Conservation (phyloP, 345 rosid genomes). For the Melaleuca alternifolia region DNA sequence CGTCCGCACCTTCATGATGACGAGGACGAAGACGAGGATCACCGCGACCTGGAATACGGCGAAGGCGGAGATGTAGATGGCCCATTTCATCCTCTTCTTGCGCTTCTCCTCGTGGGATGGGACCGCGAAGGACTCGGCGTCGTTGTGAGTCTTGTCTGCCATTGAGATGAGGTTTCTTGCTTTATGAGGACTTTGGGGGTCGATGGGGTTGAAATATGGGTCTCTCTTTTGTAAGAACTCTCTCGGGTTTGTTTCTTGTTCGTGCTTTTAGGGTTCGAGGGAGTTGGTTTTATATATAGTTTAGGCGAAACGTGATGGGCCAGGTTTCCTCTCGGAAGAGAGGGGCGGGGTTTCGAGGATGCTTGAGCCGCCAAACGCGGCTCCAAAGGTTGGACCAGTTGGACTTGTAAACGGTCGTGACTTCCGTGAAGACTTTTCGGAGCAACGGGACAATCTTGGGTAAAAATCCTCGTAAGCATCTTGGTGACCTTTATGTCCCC, state of each 20-base stretch:
- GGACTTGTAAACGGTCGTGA: background rate
- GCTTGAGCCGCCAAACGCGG: background rate
- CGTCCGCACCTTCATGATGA: conserved; percentile 3
- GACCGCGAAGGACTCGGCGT: background rate
- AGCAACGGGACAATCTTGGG: background rate
- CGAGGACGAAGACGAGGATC: conserved; percentile 6
- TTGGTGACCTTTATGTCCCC: background rate
- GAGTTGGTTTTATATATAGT: background rate
- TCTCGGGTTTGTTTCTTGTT: background rate
- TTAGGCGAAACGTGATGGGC: no score
- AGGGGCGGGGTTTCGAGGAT: background rate
- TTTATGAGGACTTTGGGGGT: background rate
- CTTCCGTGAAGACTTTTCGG: background rate
- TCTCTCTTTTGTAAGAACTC: background rate
- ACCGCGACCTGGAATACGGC: conserved; percentile 3
- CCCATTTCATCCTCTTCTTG: conserved; percentile 6
- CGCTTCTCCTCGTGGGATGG: background rate
- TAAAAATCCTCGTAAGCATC: background rate
- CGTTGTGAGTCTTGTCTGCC: background rate
- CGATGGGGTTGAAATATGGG: background rate
- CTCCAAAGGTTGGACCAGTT: background rate
- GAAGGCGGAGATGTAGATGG: conserved; percentile 3
- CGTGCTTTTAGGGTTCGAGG: background rate
- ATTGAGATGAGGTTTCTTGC: background rate
- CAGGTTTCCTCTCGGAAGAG: background rate